Percentiles rank a stretch among this genome's conserved stretches.
Evolutionary conservation across 2,329 filamentous ascomycete genomes (phyloP).

Genomic region (Hymenoscyphus infarciens): DNA sequence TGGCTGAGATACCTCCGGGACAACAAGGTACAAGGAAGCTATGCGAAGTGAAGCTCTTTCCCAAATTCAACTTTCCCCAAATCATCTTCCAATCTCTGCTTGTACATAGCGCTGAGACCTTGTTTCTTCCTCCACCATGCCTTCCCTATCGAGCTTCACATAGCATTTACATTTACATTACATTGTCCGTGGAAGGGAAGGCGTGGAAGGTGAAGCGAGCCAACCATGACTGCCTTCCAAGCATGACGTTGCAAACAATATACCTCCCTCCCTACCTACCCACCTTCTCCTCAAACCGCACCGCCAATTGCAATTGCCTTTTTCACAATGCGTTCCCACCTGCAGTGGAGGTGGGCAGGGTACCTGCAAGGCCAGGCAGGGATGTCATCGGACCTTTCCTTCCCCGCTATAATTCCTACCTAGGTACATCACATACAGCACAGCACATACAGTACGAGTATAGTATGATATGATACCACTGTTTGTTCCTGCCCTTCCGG

Average conservation of each 20-base stretch:
- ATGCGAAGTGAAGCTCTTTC: too few species aligned
- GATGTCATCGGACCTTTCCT: background rate
- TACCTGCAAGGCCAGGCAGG: too few species aligned
- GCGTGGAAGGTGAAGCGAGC: too few species aligned
- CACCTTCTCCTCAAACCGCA: too few species aligned
- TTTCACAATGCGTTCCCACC: too few species aligned
- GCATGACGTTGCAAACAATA: constrained; percentile 7
- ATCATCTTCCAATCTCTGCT: background rate
- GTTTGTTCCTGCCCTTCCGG: constrained; percentile 5
- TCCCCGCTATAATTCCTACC: background rate
- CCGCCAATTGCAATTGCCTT: too few species aligned
- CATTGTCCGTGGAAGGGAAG: background rate
- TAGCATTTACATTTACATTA: too few species aligned
- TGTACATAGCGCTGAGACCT: background rate
- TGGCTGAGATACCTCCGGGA: background rate
- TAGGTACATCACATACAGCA: too few species aligned
- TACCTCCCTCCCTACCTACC: too few species aligned
- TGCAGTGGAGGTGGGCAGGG: too few species aligned
- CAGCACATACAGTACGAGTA: too few species aligned
- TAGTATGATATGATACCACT: background rate
- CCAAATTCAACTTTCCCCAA: background rate
- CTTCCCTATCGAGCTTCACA: background rate
- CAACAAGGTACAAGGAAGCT: too few species aligned
- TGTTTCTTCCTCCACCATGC: background rate
- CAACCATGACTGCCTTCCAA: background rate